Conservation (phyloP, 1,284 basidiomycete species). For the Ceratobasidium sp. region DNA sequence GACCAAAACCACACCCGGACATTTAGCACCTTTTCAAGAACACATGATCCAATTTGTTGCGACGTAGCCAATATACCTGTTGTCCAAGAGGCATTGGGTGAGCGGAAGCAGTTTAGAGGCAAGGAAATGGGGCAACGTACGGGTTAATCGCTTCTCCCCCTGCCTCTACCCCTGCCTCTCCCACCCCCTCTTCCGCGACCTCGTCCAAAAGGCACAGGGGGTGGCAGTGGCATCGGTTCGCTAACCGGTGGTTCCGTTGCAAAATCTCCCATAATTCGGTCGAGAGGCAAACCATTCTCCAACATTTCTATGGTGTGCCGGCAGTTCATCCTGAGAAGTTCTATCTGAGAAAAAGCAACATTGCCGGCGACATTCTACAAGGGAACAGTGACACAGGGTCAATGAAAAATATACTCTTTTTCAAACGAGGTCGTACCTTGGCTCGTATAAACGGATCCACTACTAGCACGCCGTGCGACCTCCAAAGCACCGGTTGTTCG, state of each 20-base stretch:
- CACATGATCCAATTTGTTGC: too few species aligned
- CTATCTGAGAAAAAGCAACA: conserved; percentile 23
- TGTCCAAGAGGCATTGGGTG: too few species aligned
- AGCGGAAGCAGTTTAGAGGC: too few species aligned
- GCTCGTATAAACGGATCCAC: conserved; percentile 59
- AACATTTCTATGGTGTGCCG: conserved; percentile 17
- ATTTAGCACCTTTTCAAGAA: too few species aligned
- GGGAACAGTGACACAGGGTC: neutral
- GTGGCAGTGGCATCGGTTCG: neutral
- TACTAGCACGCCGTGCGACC: conserved; percentile 49
- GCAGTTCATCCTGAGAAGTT: conserved; percentile 36
- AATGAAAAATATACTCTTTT: too few species aligned
- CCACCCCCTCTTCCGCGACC: conserved; percentile 23
- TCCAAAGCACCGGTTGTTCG: conserved; percentile 44
- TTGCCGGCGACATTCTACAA: conserved; percentile 35
- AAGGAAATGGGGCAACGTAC: too few species aligned
- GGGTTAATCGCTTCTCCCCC: conserved; percentile 18
- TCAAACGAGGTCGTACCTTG: conserved; percentile 53
- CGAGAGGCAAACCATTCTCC: conserved; percentile 27
- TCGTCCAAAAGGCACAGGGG: neutral
- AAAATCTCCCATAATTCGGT: conserved; percentile 35
- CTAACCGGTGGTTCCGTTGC: conserved; percentile 5
- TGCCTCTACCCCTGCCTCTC: conserved; percentile 11
- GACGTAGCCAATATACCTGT: too few species aligned
- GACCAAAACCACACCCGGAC: too few species aligned